A percentile compares a stretch with the other conserved stretches of the same genome.
Conservation (phyloP, 176 grass and related monocot species). For the Neostapfia colusana region DNA sequence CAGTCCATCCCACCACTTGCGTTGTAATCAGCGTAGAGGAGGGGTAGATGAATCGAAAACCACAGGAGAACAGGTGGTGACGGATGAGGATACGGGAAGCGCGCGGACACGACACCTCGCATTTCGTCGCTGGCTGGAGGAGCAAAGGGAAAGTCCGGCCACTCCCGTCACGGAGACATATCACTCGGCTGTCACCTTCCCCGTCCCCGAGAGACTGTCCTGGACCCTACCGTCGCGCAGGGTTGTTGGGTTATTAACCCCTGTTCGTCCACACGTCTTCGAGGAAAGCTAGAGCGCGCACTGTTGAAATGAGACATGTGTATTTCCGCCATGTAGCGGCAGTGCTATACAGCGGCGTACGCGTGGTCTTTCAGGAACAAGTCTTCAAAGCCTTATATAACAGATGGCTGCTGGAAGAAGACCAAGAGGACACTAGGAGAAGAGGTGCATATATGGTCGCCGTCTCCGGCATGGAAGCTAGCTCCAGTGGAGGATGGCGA, state of each 20-base stretch:
- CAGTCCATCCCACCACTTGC: not conserved
- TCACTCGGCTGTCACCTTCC: conserved; percentile 22
- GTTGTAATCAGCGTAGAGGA: not conserved
- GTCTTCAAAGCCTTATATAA: conserved; percentile 27
- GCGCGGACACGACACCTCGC: not conserved
- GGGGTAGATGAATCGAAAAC: not conserved
- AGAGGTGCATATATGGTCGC: not conserved
- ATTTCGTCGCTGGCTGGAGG: not conserved
- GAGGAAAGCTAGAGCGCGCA: not conserved
- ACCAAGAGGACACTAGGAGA: not conserved
- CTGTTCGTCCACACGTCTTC: not conserved
- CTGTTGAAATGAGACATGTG: not conserved
- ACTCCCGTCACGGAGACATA: not conserved
- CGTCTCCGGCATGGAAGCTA: not conserved
- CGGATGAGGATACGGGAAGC: not conserved
- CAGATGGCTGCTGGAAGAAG: not conserved
- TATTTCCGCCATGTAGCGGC: conserved; percentile 4
- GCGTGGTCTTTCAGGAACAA: conserved; percentile 4
- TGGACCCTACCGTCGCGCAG: conserved; percentile 24
- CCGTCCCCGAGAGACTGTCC: conserved; percentile 5
- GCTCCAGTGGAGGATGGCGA: conserved; percentile 31
- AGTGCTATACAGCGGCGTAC: not conserved
- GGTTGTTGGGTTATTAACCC: conserved; percentile 18
- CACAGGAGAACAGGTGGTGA: not conserved
- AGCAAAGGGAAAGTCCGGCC: not conserved